phyloP scores from a whole-genome alignment of 306 rosid genomes.

The Begonia loranthoides region DNA sequence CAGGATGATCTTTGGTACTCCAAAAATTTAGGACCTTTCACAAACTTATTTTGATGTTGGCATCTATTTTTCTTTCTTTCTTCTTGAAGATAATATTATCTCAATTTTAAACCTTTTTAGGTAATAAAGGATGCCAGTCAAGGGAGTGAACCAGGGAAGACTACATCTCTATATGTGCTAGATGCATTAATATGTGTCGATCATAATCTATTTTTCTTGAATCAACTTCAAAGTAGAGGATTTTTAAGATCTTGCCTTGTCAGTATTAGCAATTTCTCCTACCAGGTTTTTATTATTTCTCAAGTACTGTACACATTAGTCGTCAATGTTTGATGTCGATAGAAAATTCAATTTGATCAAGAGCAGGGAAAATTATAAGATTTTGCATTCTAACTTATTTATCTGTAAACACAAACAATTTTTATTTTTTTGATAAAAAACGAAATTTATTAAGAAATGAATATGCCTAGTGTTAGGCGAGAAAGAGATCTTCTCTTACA shows the following conservation, averaged over 20 bases:
- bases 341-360: too few relatives aligned
- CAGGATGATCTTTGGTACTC: too few relatives aligned
- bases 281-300: conserved; percentile 47
- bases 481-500: too few relatives aligned
- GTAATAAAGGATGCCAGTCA: conserved; percentile 83
- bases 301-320: neutral
- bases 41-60: too few relatives aligned
- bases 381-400: too few relatives aligned
- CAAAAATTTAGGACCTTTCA: too few relatives aligned
- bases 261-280: conserved; percentile 61
- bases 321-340: too few relatives aligned
- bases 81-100: conserved; percentile 5
- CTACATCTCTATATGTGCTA: conserved; percentile 64
- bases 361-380: too few relatives aligned
- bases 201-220: conserved; percentile 72
- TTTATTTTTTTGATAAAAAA: too few relatives aligned
- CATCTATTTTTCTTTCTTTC: neutral
- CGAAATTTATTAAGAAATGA: too few relatives aligned
- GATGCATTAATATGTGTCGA: conserved; percentile 84
- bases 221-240: conserved; percentile 90
- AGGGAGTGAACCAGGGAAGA: conserved; percentile 95
- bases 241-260: conserved; percentile 72
- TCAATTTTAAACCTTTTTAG: conserved; percentile 25
- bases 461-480: too few relatives aligned
- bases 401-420: too few relatives aligned